Evolutionary conservation across 306 rosid species (phyloP).

Genomic region (Medicago ruthenica): DNA sequence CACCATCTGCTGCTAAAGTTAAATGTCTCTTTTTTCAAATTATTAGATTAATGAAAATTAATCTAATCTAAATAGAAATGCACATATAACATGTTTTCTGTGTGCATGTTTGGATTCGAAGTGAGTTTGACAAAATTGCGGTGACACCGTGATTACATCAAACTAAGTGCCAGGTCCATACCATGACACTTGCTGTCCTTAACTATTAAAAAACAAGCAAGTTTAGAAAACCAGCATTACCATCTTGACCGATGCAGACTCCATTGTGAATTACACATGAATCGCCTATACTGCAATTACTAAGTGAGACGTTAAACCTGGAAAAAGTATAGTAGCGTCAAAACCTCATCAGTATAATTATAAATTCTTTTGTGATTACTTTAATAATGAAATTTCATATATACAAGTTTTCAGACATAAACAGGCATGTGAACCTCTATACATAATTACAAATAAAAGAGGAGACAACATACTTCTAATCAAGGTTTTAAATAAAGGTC

Average conservation of each 20-base stretch:
- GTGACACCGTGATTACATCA: neutral
- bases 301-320: constrained; percentile 80
- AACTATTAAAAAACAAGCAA: constrained; percentile 30
- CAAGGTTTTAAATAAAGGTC: no score
- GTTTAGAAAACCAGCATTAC: constrained; percentile 52
- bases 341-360: constrained; percentile 21
- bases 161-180: neutral
- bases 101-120: neutral
- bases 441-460: neutral
- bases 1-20: no score
- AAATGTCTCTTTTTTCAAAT: no score
- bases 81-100: neutral
- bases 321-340: constrained; percentile 35
- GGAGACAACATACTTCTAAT: neutral
- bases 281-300: constrained; percentile 83
- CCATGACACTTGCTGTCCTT: neutral
- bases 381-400: constrained; percentile 1
- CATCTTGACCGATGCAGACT: constrained; percentile 96
- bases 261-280: constrained; percentile 85
- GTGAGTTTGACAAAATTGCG: neutral
- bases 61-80: no score
- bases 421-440: constrained; percentile 17
- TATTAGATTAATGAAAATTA: no score
- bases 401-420: neutral
- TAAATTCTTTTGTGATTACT: constrained; percentile 28